Evolutionary conservation across 2,329 filamentous ascomycete species (phyloP).

Genomic region (Dactylellina drechsleri): DNA sequence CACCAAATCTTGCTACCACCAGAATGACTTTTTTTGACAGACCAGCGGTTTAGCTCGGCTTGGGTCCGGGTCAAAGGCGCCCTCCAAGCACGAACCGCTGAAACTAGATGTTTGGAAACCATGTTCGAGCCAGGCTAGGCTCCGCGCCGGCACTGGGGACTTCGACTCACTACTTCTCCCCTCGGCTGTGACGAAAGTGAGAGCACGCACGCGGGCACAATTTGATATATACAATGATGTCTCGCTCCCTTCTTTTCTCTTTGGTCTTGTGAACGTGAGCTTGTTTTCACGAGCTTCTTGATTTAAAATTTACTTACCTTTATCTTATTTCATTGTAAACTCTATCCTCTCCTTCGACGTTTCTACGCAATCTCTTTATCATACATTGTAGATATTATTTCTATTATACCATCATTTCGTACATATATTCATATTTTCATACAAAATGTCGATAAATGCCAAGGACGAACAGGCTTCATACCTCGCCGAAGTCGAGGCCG

Average conservation of each 20-base stretch:
- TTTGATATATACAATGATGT: conserved; percentile 44
- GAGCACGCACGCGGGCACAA: conserved; percentile 22
- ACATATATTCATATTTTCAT: conserved; percentile 16
- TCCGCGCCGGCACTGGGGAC: conserved; percentile 32
- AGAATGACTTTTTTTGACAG: conserved; percentile 12
- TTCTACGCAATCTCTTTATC: not conserved
- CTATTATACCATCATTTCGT: not conserved
- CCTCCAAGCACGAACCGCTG: conserved; percentile 9
- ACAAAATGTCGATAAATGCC: conserved; percentile 50
- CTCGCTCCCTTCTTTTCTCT: conserved; percentile 6
- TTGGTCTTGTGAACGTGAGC: conserved; percentile 24
- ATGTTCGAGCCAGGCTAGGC: conserved; percentile 7
- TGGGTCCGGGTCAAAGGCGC: conserved; percentile 46
- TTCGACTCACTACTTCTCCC: conserved; percentile 18
- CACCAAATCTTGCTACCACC: conserved; percentile 14
- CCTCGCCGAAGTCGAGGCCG: conserved; percentile 81
- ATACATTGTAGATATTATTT: not conserved
- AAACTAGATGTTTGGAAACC: not conserved
- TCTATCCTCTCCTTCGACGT: not conserved
- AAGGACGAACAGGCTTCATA: conserved; percentile 64
- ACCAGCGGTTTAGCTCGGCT: conserved; percentile 49
- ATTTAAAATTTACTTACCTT: conserved; percentile 2
- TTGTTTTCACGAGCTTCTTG: conserved; percentile 47
- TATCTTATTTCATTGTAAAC: conserved; percentile 7
- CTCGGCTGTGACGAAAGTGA: conserved; percentile 43